Evolutionary conservation across 1,139 yeast genomes (phyloP).

Genomic region (Suhomyces chickasaworum): DNA sequence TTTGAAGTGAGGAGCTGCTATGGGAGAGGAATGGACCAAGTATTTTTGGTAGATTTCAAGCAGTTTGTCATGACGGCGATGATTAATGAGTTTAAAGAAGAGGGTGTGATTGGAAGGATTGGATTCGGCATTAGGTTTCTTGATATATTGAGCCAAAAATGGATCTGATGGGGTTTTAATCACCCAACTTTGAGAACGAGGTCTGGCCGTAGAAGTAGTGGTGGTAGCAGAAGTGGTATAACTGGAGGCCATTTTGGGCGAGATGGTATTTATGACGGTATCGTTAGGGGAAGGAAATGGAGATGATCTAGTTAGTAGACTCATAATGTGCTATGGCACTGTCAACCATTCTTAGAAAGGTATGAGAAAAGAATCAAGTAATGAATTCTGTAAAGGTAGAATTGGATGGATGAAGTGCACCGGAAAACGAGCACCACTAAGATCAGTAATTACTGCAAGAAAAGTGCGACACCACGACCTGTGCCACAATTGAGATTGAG

Average conservation of each 20-base stretch:
- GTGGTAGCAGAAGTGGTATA: neutral
- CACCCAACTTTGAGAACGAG: slow-evolving; percentile 1
- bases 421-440: slow-evolving; percentile 1
- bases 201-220: neutral
- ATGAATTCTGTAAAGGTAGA: neutral
- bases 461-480: neutral
- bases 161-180: slow-evolving; percentile 22
- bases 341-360: slow-evolving; percentile 2
- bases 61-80: slow-evolving; percentile 27
- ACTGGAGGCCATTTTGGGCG: slow-evolving; percentile 16
- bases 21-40: slow-evolving; percentile 17
- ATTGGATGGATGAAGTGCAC: neutral
- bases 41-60: slow-evolving; percentile 32
- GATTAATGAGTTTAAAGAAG: slow-evolving; percentile 27
- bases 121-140: slow-evolving; percentile 22
- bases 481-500: neutral
- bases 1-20: slow-evolving; percentile 7
- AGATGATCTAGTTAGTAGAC: slow-evolving; percentile 15
- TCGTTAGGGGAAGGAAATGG: slow-evolving; percentile 18
- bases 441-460: neutral
- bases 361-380: slow-evolving; percentile 2
- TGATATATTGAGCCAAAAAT: slow-evolving; percentile 33
- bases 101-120: slow-evolving; percentile 26
- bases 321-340: slow-evolving; percentile 7
- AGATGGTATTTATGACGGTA: slow-evolving; percentile 14